phyloP scores from a whole-genome alignment of 192 early-diverging fungal species.

The Coemansia sp. region DNA sequence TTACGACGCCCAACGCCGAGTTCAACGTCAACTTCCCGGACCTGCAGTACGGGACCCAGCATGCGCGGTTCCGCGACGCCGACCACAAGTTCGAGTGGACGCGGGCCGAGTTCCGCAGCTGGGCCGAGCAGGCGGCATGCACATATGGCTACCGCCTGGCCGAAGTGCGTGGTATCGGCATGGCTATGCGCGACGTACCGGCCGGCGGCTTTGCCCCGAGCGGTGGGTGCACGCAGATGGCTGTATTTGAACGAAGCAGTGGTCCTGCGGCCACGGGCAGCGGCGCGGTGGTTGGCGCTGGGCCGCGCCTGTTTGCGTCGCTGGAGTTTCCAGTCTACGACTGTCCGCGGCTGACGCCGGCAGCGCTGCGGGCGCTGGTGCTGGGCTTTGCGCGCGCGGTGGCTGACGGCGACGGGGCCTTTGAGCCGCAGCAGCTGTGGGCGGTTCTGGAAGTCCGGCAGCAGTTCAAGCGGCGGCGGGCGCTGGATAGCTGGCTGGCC shows the following conservation, averaged over 20 bases:
- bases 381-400: conserved; percentile 8
- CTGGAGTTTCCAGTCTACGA: conserved; percentile 54
- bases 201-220: conserved; percentile 20
- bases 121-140: conserved; percentile 55
- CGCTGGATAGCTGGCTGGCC: conserved; percentile 35
- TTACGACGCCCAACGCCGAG: conserved; percentile 83
- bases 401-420: conserved; percentile 2
- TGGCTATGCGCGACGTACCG: conserved; percentile 34
- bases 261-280: background rate
- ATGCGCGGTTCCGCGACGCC: conserved; percentile 61
- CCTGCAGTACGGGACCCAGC: conserved; percentile 64
- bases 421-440: conserved; percentile 41
- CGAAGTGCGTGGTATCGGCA: conserved; percentile 30
- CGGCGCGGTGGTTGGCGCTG: conserved; percentile 1
- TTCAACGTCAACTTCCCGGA: conserved; percentile 84
- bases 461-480: conserved; percentile 42
- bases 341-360: conserved; percentile 19
- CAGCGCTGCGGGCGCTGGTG: conserved; percentile 31
- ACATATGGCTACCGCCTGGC: conserved; percentile 64
- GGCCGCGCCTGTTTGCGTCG: conserved; percentile 22
- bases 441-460: conserved; percentile 41
- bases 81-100: conserved; percentile 98
- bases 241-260: conserved; percentile 51
- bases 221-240: conserved; percentile 72
- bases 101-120: conserved; percentile 70